Conservation (phyloP, 129 eudicot genomes). For the Daucus carota region DNA sequence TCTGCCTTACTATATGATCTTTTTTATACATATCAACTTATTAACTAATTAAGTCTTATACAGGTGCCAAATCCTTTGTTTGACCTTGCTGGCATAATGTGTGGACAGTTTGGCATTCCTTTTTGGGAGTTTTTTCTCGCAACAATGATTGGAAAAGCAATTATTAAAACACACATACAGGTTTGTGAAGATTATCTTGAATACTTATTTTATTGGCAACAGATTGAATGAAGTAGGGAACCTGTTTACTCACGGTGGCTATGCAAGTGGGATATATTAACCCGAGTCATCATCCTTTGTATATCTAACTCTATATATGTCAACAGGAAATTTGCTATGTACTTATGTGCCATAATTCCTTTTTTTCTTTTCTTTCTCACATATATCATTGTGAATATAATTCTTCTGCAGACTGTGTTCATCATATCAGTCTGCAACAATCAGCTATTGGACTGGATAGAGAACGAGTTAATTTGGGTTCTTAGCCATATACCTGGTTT, state of each 20-base stretch:
- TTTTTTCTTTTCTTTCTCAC: neutral
- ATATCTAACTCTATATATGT: neutral
- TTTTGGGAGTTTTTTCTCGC: conserved; percentile 95
- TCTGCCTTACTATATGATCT: neutral
- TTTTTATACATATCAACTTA: neutral
- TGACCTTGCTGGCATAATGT: conserved; percentile 99
- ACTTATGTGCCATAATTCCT: neutral
- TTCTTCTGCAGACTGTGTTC: conserved; percentile 57
- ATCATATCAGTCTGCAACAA: conserved; percentile 90
- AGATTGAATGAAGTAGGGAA: neutral
- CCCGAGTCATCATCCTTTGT: neutral
- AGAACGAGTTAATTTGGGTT: conserved; percentile 76
- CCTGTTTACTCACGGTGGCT: neutral
- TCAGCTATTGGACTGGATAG: conserved; percentile 89
- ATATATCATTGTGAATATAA: conserved; percentile 5
- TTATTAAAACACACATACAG: conserved; percentile 95
- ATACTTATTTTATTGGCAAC: neutral
- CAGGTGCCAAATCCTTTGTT: conserved; percentile 98
- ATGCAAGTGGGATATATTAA: neutral
- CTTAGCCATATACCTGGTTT: conserved; percentile 78
- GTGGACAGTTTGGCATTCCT: conserved; percentile 98
- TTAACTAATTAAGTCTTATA: conserved; percentile 16
- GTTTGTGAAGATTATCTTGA: conserved; percentile 25
- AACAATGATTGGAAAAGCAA: conserved; percentile 86
- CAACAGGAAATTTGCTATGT: neutral